phyloP scores from a whole-genome alignment of 2,329 filamentous ascomycete species.

The Neurospora sp. region DNA sequence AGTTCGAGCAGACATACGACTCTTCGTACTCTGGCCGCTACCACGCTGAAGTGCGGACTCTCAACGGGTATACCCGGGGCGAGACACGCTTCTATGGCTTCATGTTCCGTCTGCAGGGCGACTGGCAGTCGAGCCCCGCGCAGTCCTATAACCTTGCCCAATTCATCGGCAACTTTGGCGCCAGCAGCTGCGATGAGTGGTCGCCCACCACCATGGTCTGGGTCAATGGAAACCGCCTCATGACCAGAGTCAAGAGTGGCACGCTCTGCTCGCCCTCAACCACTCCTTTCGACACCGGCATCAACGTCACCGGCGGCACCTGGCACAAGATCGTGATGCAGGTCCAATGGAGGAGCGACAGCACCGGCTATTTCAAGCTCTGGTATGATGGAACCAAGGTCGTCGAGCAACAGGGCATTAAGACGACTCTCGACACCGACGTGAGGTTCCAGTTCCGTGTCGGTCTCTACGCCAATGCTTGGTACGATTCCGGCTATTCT shows the following conservation, averaged over 20 bases:
- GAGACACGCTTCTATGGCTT: constrained; percentile 40
- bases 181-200: constrained; percentile 33
- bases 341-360: constrained; percentile 33
- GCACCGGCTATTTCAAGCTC: constrained; percentile 33
- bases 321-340: constrained; percentile 39
- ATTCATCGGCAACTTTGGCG: constrained; percentile 39
- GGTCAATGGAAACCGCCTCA: constrained; percentile 32
- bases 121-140: constrained; percentile 34
- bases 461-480: constrained; percentile 40
- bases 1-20: constrained; percentile 36
- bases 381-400: constrained; percentile 38
- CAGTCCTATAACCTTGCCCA: constrained; percentile 39
- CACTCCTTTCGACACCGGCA: constrained; percentile 26
- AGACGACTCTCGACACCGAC: constrained; percentile 36
- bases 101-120: constrained; percentile 34
- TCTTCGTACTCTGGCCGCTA: constrained; percentile 32
- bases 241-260: constrained; percentile 31
- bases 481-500: constrained; percentile 33
- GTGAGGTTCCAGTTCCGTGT: constrained; percentile 34
- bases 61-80: constrained; percentile 33
- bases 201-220: constrained; percentile 41
- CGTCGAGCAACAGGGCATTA: constrained; percentile 26
- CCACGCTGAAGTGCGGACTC: constrained; percentile 36
- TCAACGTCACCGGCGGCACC: constrained; percentile 28
- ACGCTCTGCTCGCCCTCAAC: constrained; percentile 27